A percentile compares a stretch with the other conserved stretches of the same genome.
Evolutionary conservation across 352 stramenopile genomes (phyloP).

Genomic region (Pythium grandisporangium): DNA sequence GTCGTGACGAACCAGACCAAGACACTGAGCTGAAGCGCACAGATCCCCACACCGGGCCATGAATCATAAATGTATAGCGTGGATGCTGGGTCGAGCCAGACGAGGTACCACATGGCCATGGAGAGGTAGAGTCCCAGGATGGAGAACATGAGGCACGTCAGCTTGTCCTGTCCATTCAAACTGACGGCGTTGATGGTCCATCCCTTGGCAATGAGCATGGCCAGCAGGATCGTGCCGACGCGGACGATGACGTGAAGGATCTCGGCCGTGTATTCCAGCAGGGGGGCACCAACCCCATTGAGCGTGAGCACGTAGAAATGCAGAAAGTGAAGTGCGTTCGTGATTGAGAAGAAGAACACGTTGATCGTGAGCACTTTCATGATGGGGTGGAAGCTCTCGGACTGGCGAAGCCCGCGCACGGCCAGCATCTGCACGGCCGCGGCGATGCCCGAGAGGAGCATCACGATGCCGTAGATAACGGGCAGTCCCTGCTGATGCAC

Average conservation of each 20-base stretch:
- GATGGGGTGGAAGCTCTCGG: slow-evolving; percentile 75
- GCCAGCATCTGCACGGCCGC: slow-evolving; percentile 32
- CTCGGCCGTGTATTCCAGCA: slow-evolving; percentile 62
- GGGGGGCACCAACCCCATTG: slow-evolving; percentile 56
- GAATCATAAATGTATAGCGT: slow-evolving; percentile 82
- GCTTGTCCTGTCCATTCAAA: slow-evolving; percentile 52
- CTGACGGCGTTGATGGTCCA: slow-evolving; percentile 71
- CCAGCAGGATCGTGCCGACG: slow-evolving; percentile 57
- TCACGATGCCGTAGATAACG: slow-evolving; percentile 41
- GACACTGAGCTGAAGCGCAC: slow-evolving; percentile 41
- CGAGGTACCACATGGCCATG: slow-evolving; percentile 76
- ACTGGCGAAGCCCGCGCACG: slow-evolving; percentile 29
- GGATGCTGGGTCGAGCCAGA: slow-evolving; percentile 65
- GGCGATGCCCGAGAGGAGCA: slow-evolving; percentile 21
- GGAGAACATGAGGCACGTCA: slow-evolving; percentile 52
- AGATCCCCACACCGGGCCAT: slow-evolving; percentile 62
- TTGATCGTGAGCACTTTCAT: slow-evolving; percentile 59
- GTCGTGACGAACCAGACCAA: slow-evolving; percentile 57
- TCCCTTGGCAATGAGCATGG: slow-evolving; percentile 67
- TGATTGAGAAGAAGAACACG: slow-evolving; percentile 50
- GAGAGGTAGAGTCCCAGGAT: slow-evolving; percentile 61
- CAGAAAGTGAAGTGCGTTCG: slow-evolving; percentile 43
- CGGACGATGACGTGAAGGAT: slow-evolving; percentile 63
- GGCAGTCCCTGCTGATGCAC: slow-evolving; percentile 56
- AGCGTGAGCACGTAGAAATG: slow-evolving; percentile 55